Base-by-base conservation (phyloP, 2,329 filamentous ascomycete species). In the Colletotrichum sp. region DNA sequence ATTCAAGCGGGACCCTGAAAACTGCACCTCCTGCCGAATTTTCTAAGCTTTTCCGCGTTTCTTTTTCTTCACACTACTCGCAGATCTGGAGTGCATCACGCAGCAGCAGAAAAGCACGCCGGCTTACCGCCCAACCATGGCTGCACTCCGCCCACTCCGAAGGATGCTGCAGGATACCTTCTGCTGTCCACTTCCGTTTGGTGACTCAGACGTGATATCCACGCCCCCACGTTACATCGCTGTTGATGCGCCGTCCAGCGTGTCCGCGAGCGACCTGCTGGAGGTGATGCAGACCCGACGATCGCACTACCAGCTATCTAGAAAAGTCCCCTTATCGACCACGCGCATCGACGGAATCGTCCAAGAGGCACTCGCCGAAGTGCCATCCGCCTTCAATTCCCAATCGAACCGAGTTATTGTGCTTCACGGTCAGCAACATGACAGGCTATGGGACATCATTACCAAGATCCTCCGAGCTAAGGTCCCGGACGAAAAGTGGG, bases 351-450 rank as follows among this genome's bases (percentile, higher is more conserved):
- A 90, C 79, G 89, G 93, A 79, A 90, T 96, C 80, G 89, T 92
- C 82, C 85, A 88, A 82, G 82, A 90, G 77, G 87, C 91, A 67
- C 86, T 97, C 77, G 86, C 91, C 72, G 88, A 95, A 82, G 88
- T 93, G 2, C 96, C 96, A 57, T 93, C 91, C 66, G 92, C 93
- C 76, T 98, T 98, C 92, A 98, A 98, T 91, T 94, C 92, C 55
- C 96, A 98, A 87, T 92, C 92, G 78, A 93, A 94, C 77, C 93
- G 96, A 73, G 86, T 93, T 70, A 90, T 98, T 61, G 90, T 98
- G 65, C 90, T 98, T 69, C 89, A 97, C 80, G 93, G 93, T 79
- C 90, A 90, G 75, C 94, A 98, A 83, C 96, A 98, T 87, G 92
- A 95, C 79, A 93, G 94, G 86, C 91, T 98, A 78, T 98, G 96